phyloP scores from a whole-genome alignment of 2,329 filamentous ascomycete species.

The Calonectria hongkongensis region DNA sequence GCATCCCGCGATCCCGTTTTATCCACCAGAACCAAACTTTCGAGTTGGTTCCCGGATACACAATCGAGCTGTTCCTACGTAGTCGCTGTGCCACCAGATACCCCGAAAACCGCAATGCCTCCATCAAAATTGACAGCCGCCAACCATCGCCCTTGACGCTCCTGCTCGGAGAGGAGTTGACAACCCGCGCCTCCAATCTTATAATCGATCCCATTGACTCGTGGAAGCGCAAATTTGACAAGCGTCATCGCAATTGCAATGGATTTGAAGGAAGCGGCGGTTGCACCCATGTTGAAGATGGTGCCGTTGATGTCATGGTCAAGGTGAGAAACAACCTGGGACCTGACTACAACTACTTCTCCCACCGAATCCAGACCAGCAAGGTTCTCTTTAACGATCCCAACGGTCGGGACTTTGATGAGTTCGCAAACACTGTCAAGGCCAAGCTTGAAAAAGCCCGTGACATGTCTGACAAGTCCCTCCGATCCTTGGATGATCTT shows the following conservation, averaged over 20 bases:
- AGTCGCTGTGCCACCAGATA: conserved; percentile 61
- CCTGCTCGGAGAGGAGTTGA: conserved; percentile 66
- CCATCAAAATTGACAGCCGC: conserved; percentile 66
- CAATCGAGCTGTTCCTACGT: conserved; percentile 66
- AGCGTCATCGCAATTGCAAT: conserved; percentile 61
- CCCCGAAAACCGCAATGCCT: conserved; percentile 62
- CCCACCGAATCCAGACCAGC: conserved; percentile 64
- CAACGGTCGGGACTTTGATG: conserved; percentile 64
- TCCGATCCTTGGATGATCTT: conserved; percentile 67
- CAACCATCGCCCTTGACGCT: conserved; percentile 70
- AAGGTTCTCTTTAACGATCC: conserved; percentile 67
- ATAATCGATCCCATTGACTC: conserved; percentile 64
- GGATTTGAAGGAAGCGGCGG: conserved; percentile 60
- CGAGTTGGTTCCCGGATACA: conserved; percentile 67
- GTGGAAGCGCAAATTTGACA: conserved; percentile 64
- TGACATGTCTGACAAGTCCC: conserved; percentile 63
- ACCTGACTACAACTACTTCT: conserved; percentile 66
- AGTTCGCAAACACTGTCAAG: conserved; percentile 65
- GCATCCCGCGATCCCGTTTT: conserved; percentile 67
- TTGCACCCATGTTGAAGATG: conserved; percentile 64
- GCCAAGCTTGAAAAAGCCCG: conserved; percentile 60
- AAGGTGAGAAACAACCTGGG: conserved; percentile 71
- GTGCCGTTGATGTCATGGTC: conserved; percentile 67
- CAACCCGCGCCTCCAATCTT: conserved; percentile 66
- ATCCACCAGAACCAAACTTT: conserved; percentile 58